Percentiles rank a stretch among this genome's conserved stretches.
phyloP scores from a whole-genome alignment of 2,329 filamentous ascomycete species.

The Colletotrichum higginsianum region DNA sequence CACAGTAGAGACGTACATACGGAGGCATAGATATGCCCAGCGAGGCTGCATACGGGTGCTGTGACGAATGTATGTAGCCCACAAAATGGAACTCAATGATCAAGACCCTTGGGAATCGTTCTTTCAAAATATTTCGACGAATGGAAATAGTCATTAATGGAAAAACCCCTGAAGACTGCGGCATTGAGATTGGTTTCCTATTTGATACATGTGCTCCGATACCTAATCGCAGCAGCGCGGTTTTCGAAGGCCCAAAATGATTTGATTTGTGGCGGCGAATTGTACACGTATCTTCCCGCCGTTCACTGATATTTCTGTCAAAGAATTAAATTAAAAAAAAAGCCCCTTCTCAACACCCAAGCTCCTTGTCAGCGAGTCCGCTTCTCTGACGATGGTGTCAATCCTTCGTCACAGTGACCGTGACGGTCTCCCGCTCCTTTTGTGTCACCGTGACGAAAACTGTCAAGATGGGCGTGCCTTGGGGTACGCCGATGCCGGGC shows the following conservation, averaged over 20 bases:
- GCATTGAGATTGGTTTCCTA: no score
- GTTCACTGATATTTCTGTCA: neutral
- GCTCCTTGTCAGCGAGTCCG: no score
- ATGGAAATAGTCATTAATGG: no score
- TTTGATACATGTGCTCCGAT: no score
- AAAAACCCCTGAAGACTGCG: no score
- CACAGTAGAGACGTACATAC: no score
- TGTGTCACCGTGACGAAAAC: slow-evolving; percentile 56
- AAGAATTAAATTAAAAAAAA: neutral
- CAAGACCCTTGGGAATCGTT: neutral
- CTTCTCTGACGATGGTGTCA: neutral
- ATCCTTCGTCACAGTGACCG: slow-evolving; percentile 43
- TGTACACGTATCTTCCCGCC: neutral
- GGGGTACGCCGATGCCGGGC: neutral
- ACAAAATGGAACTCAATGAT: neutral
- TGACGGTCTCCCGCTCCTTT: slow-evolving; percentile 42
- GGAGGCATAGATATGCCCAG: neutral
- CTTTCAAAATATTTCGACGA: no score
- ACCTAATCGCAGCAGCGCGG: slow-evolving; percentile 11
- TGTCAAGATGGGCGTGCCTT: slow-evolving; percentile 46
- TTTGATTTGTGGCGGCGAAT: neutral
- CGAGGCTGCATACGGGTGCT: neutral
- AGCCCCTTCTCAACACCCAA: neutral
- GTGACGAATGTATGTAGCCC: neutral
- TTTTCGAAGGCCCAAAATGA: slow-evolving; percentile 17